Percentiles rank a stretch among this genome's conserved stretches.
Evolutionary conservation across 2,329 filamentous ascomycete species (phyloP).

Genomic region (Fusarium goolgardi): DNA sequence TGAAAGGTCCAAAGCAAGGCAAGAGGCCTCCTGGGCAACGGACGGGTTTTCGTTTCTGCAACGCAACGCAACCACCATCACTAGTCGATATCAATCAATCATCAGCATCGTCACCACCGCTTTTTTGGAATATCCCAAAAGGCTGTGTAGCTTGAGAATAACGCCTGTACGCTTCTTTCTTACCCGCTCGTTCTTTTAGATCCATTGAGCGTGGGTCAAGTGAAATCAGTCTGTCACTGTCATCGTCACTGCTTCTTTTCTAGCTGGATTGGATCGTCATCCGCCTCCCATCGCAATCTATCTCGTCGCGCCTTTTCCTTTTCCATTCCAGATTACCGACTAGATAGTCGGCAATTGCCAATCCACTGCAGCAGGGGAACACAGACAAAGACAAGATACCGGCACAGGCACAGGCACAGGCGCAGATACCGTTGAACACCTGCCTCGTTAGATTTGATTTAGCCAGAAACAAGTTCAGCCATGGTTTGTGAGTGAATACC

Average conservation of each 20-base stretch:
- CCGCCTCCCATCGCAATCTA: constrained; percentile 1
- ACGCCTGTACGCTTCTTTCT: constrained; percentile 8
- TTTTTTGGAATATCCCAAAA: background rate
- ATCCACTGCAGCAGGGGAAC: constrained; percentile 8
- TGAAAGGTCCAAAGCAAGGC: constrained; percentile 7
- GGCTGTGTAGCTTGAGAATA: constrained; percentile 20
- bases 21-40: constrained; percentile 39
- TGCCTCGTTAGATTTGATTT: background rate
- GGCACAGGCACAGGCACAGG: background rate
- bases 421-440: background rate
- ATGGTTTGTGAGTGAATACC: constrained; percentile 39
- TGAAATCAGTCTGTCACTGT: background rate
- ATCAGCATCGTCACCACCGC: constrained; percentile 18
- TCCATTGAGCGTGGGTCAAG: constrained; percentile 21
- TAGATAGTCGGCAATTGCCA: background rate
- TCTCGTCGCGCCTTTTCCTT: constrained; percentile 8
- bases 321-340: constrained; percentile 6
- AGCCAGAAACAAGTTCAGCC: constrained; percentile 4
- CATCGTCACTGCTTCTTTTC: constrained; percentile 11
- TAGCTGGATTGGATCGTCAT: constrained; percentile 27
- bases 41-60: constrained; percentile 23
- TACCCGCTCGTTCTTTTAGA: constrained; percentile 1
- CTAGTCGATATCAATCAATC: constrained; percentile 10
- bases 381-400: constrained; percentile 3
- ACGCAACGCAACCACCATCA: constrained; percentile 23